Conservation (phyloP, 352 stramenopile species). For the Globisporangium polare region DNA sequence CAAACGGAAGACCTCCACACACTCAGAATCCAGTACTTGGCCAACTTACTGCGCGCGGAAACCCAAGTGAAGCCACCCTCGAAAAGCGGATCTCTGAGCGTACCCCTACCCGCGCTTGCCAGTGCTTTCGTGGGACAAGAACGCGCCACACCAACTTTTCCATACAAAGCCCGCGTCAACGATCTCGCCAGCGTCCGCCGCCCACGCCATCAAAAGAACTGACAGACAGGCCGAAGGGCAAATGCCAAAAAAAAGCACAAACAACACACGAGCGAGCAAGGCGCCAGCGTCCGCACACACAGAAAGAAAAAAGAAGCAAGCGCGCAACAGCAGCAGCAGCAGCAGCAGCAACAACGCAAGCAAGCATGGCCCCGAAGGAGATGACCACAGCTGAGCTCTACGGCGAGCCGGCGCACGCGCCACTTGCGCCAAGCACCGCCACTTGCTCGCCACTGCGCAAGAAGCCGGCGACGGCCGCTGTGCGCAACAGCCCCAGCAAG, state of each 20-base stretch:
- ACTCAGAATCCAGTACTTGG: neutral
- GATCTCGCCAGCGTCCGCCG: neutral
- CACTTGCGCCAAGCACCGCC: neutral
- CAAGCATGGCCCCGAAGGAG: conserved; percentile 32
- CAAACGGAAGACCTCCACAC: neutral
- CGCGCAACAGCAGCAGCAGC: conserved; percentile 8
- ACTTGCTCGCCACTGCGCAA: conserved; percentile 6
- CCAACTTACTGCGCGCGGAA: neutral
- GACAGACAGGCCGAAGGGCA: conserved; percentile 2
- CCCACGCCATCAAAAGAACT: conserved; percentile 3
- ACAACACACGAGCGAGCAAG: conserved; percentile 2
- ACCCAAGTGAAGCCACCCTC: conserved; percentile 9
- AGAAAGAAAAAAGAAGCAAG: conserved; percentile 10
- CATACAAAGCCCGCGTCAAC: neutral
- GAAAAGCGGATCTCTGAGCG: neutral
- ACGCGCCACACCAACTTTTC: neutral
- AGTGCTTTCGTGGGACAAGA: conserved; percentile 8
- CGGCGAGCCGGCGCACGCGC: conserved; percentile 4
- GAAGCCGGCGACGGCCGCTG: neutral
- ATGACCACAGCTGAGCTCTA: conserved; percentile 21
- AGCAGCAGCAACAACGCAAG: conserved; percentile 13
- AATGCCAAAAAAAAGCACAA: conserved; percentile 6
- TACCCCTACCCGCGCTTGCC: conserved; percentile 1
- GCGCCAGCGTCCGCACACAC: conserved; percentile 5
- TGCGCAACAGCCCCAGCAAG: neutral